Percentiles rank a stretch among this genome's conserved stretches.
Evolutionary conservation across 2,329 filamentous ascomycete genomes (phyloP).

Genomic region (Zymoseptoria tritici): DNA sequence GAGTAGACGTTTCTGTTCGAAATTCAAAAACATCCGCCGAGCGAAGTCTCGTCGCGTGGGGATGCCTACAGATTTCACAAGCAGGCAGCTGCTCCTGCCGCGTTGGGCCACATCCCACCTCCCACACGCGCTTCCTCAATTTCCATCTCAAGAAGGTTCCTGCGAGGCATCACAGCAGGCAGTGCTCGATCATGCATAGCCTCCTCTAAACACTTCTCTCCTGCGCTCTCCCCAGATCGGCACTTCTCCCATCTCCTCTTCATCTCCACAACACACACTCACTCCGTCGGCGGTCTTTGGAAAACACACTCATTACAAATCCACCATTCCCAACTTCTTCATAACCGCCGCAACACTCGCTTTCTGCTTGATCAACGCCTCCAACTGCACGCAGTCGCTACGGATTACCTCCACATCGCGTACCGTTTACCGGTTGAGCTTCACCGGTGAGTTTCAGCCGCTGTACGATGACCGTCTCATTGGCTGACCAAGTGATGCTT

Average conservation of each 20-base stretch:
- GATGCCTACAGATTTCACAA: background rate
- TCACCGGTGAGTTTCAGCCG: background rate
- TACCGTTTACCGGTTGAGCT: background rate
- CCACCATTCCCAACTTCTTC: constrained; percentile 31
- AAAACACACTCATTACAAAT: constrained; percentile 20
- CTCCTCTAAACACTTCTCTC: constrained; percentile 1
- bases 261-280: constrained; percentile 5
- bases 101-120: background rate
- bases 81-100: background rate
- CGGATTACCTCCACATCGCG: background rate
- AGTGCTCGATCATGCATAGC: background rate
- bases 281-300: constrained; percentile 17
- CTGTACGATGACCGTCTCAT: background rate
- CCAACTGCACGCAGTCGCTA: background rate
- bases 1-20: background rate
- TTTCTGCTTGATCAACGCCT: constrained; percentile 4
- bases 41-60: background rate
- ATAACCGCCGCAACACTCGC: constrained; percentile 18
- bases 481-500: background rate
- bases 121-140: background rate
- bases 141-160: background rate
- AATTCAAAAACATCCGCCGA: background rate
- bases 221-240: constrained; percentile 1
- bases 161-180: background rate
- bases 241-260: constrained; percentile 2